phyloP scores from a whole-genome alignment of 129 eudicot genomes.

The Glebionis coronaria region DNA sequence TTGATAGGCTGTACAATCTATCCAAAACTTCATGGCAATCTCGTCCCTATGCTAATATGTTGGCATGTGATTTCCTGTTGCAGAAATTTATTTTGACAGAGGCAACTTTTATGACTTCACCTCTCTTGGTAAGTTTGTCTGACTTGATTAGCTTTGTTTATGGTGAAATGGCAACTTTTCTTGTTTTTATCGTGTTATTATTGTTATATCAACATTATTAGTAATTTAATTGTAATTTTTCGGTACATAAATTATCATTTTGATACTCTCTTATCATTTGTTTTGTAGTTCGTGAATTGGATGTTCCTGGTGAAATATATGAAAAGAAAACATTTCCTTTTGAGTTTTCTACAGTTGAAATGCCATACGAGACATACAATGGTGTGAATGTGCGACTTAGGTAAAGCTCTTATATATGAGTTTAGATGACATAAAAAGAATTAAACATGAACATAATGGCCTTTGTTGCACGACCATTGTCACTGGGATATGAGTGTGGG shows the following conservation, averaged over 20 bases:
- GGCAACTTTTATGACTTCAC: conserved; percentile 99
- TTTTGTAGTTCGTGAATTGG: conserved; percentile 91
- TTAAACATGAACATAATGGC: conserved; percentile 7
- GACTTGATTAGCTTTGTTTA: neutral
- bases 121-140: conserved; percentile 74
- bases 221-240: neutral
- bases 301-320: conserved; percentile 97
- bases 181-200: neutral
- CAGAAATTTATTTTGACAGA: conserved; percentile 98
- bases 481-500: neutral
- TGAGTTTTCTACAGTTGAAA: conserved; percentile 92
- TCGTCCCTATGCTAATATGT: conserved; percentile 3
- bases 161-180: neutral
- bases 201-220: neutral
- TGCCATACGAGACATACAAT: conserved; percentile 96
- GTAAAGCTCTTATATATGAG: conserved; percentile 32
- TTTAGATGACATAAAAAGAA: neutral
- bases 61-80: conserved; percentile 26
- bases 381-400: conserved; percentile 96
- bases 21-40: neutral
- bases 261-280: conserved; percentile 13
- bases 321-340: conserved; percentile 90
- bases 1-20: neutral
- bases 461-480: neutral
- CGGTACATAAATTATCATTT: conserved; percentile 9